Conservation (phyloP, 768 basidiomycete species). For the Pisolithus tinctorius region DNA sequence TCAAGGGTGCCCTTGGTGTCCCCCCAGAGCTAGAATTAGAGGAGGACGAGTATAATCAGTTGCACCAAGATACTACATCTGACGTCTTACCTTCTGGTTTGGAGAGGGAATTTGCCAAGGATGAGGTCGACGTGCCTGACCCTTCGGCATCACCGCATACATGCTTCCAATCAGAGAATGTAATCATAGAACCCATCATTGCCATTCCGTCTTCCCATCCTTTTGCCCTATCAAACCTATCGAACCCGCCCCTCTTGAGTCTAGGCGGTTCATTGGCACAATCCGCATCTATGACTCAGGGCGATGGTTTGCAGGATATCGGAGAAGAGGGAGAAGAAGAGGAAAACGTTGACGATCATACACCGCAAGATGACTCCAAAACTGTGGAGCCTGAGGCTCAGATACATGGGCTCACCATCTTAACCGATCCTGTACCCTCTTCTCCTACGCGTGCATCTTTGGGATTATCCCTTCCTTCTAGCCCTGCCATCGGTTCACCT, state of each 20-base stretch:
- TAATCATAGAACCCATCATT: slow-evolving; percentile 51
- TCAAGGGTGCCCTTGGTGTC: slow-evolving; percentile 83
- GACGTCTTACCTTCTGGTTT: not conserved
- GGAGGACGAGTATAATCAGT: slow-evolving; percentile 18
- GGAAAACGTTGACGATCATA: slow-evolving; percentile 25
- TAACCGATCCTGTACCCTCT: slow-evolving; percentile 34
- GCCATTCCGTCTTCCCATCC: slow-evolving; percentile 24
- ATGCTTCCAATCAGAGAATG: slow-evolving; percentile 10
- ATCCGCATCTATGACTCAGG: slow-evolving; percentile 18
- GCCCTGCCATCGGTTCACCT: slow-evolving; percentile 10
- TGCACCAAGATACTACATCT: not conserved
- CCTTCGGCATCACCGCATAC: slow-evolving; percentile 1
- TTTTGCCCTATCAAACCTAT: slow-evolving; percentile 12
- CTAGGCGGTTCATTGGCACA: slow-evolving; percentile 27
- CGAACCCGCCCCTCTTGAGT: slow-evolving; percentile 34
- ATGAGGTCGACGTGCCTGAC: not conserved
- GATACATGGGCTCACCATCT: slow-evolving; percentile 55
- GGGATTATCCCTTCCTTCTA: slow-evolving; percentile 18
- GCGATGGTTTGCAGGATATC: slow-evolving; percentile 47
- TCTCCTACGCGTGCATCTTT: slow-evolving; percentile 20
- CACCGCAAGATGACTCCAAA: slow-evolving; percentile 13
- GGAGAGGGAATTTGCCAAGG: not conserved
- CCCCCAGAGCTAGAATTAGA: slow-evolving; percentile 78
- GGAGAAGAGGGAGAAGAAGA: slow-evolving; percentile 44
- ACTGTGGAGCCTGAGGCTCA: slow-evolving; percentile 24